phyloP scores from a whole-genome alignment of 2,329 filamentous ascomycete species.

The Trichoderma lentiforme region DNA sequence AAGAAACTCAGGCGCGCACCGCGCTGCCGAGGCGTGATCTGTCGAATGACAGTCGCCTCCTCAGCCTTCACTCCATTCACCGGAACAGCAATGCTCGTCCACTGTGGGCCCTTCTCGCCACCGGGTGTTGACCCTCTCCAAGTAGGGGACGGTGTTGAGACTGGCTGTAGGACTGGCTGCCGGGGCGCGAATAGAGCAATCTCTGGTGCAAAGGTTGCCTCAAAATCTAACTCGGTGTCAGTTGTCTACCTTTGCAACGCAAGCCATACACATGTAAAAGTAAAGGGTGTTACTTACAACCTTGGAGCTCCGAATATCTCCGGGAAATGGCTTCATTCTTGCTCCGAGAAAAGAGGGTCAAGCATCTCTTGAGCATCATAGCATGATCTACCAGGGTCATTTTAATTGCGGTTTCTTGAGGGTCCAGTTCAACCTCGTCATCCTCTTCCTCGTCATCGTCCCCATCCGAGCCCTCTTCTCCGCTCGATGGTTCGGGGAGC shows the following conservation, averaged over 20 bases:
- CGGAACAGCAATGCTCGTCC: slow-evolving; percentile 33
- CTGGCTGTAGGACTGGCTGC: slow-evolving; percentile 40
- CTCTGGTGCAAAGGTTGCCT: slow-evolving; percentile 62
- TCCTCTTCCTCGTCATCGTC: slow-evolving; percentile 35
- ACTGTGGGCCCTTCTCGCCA: slow-evolving; percentile 35
- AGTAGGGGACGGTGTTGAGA: slow-evolving; percentile 43
- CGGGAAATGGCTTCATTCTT: slow-evolving; percentile 56
- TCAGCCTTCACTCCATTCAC: slow-evolving; percentile 40
- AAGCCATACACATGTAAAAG: no score
- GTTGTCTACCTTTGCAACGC: not conserved
- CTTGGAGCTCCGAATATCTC: slow-evolving; percentile 58
- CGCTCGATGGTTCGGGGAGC: slow-evolving; percentile 51
- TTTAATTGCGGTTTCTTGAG: slow-evolving; percentile 74
- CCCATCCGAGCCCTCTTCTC: slow-evolving; percentile 33
- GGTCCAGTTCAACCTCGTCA: slow-evolving; percentile 44
- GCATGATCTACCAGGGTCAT: slow-evolving; percentile 87
- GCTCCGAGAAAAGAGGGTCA: slow-evolving; percentile 65
- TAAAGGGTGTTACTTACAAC: slow-evolving; percentile 50
- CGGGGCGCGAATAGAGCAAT: slow-evolving; percentile 59
- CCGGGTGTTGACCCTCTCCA: slow-evolving; percentile 50
- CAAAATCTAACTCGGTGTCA: slow-evolving; percentile 50
- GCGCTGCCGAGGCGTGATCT: slow-evolving; percentile 50
- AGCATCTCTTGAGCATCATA: slow-evolving; percentile 77
- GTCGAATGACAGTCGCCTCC: slow-evolving; percentile 49
- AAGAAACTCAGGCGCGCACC: slow-evolving; percentile 57